These are phyloP conservation scores for Fusarium scirpi DNA, from an alignment of 2,329 filamentous ascomycete species.

Conservation along the genomic window DNA sequence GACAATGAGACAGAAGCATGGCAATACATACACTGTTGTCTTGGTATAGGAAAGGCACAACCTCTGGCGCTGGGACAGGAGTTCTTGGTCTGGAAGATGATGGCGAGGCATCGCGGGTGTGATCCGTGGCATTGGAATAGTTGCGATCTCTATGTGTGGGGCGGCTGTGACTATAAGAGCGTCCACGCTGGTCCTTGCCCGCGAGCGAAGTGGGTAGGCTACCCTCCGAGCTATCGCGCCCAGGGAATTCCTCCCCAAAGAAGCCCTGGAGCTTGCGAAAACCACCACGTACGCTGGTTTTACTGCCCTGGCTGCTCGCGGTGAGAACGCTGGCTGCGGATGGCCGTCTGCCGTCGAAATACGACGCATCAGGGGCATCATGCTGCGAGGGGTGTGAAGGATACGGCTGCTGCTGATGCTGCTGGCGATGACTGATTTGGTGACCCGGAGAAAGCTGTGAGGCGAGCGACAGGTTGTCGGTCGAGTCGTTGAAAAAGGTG, in stretches of 20 bases:
- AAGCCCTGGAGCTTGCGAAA: slow-evolving; percentile 90
- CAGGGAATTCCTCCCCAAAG: slow-evolving; percentile 89
- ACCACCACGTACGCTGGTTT: slow-evolving; percentile 76
- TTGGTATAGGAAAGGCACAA: slow-evolving; percentile 98
- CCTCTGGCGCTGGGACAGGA: slow-evolving; percentile 89
- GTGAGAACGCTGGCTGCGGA: slow-evolving; percentile 86
- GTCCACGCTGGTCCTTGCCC: slow-evolving; percentile 71
- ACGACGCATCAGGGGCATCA: slow-evolving; percentile 71
- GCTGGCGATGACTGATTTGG: slow-evolving; percentile 55
- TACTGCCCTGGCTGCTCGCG: slow-evolving; percentile 86
- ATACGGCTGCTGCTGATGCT: slow-evolving; percentile 52
- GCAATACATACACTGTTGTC: slow-evolving; percentile 72
- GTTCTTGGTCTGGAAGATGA: slow-evolving; percentile 82
- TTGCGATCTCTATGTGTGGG: slow-evolving; percentile 77
- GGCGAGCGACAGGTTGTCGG: slow-evolving; percentile 71
- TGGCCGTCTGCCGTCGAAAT: slow-evolving; percentile 82
- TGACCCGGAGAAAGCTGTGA: slow-evolving; percentile 79
- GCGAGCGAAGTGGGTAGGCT: slow-evolving; percentile 65
- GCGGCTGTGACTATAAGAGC: slow-evolving; percentile 70
- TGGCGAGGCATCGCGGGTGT: slow-evolving; percentile 80
- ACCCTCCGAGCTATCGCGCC: slow-evolving; percentile 79
- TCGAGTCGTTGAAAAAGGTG: slow-evolving; percentile 81
- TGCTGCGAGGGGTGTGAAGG: slow-evolving; percentile 49
- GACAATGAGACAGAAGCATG: slow-evolving; percentile 43
- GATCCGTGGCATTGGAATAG: slow-evolving; percentile 81